A percentile compares a stretch with the other conserved stretches of the same genome.
Conservation (phyloP, 2,329 filamentous ascomycete species). For the Aspergillus brasiliensis region DNA sequence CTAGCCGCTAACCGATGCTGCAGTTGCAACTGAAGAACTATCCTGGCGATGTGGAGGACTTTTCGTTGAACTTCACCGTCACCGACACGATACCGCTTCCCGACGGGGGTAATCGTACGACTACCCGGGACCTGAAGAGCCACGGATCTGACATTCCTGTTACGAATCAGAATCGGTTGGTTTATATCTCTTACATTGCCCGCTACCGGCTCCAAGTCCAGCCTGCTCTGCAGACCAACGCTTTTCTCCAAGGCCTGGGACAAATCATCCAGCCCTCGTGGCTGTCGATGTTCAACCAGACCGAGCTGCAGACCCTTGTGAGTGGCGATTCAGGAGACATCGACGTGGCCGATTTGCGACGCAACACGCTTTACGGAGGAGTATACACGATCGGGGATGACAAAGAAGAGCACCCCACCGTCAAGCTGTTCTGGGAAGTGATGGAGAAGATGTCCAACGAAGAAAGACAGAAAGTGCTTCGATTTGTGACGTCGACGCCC, state of each 20-base stretch:
- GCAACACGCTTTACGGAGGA: constrained; percentile 83
- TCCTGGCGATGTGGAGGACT: constrained; percentile 73
- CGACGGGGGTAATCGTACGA: constrained; percentile 58
- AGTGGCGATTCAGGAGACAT: constrained; percentile 85
- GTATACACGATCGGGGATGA: constrained; percentile 91
- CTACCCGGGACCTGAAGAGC: constrained; percentile 74
- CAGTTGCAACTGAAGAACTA: constrained; percentile 78
- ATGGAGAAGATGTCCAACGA: constrained; percentile 74
- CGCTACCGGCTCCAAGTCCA: constrained; percentile 83
- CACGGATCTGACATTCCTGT: constrained; percentile 76
- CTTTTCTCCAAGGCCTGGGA: constrained; percentile 83
- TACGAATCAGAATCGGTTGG: constrained; percentile 85
- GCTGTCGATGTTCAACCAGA: constrained; percentile 98
- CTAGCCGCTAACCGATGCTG: constrained; percentile 1
- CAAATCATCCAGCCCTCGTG: constrained; percentile 88
- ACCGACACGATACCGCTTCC: constrained; percentile 65
- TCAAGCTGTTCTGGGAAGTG: constrained; percentile 89
- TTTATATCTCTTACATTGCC: constrained; percentile 93
- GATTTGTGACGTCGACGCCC: constrained; percentile 94
- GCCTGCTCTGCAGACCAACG: constrained; percentile 76
- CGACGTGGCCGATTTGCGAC: constrained; percentile 80
- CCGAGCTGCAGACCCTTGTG: constrained; percentile 88
- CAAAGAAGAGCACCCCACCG: constrained; percentile 77
- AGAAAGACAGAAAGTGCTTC: constrained; percentile 82
- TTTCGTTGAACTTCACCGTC: constrained; percentile 86